phyloP scores from a whole-genome alignment of 345 rosid genomes.

The Balakata baccata region DNA sequence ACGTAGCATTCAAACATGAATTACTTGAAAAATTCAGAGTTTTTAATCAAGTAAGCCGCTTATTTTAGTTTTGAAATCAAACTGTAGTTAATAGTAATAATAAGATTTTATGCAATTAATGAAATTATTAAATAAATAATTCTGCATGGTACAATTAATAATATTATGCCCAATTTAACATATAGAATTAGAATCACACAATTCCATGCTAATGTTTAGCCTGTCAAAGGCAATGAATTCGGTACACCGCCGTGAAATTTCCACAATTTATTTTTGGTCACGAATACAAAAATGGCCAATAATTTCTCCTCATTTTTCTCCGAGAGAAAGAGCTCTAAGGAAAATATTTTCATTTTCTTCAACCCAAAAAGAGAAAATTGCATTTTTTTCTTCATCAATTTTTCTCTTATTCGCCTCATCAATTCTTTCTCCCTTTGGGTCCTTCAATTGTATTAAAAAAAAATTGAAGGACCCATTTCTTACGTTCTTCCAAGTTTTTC shows the following conservation, averaged over 20 bases:
- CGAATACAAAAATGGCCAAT: background rate
- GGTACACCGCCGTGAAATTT: background rate
- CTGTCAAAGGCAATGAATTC: background rate
- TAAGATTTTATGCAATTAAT: too few species aligned
- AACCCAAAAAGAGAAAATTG: background rate
- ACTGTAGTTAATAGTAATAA: too few species aligned
- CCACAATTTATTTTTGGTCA: background rate
- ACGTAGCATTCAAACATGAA: too few species aligned
- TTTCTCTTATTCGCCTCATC: background rate
- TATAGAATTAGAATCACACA: background rate
- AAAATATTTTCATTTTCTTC: conserved; percentile 6
- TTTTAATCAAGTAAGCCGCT: too few species aligned
- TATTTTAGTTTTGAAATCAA: too few species aligned
- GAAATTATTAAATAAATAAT: too few species aligned
- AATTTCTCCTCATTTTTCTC: conserved; percentile 17
- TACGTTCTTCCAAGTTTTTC: background rate
- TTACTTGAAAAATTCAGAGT: too few species aligned
- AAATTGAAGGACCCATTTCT: conserved; percentile 21
- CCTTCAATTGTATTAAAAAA: conserved; percentile 6
- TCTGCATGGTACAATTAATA: too few species aligned
- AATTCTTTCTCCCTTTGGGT: conserved; percentile 12
- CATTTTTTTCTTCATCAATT: background rate
- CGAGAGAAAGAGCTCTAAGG: background rate
- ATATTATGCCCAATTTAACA: too few species aligned
- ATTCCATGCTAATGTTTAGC: background rate